Base-by-base conservation (phyloP, 768 basidiomycete genomes). In the Rickenella mellea region DNA sequence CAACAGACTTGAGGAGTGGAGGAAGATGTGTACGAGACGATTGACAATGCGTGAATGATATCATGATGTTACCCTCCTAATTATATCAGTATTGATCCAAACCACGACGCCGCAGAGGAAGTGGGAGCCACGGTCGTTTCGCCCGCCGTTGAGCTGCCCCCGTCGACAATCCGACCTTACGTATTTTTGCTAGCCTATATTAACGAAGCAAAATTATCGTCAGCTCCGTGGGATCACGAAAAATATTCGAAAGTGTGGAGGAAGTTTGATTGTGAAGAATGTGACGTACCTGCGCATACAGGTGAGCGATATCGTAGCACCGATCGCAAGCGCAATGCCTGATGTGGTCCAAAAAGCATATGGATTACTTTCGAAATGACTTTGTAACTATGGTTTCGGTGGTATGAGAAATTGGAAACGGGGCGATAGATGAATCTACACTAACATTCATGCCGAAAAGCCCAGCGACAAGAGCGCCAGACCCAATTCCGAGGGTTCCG, bases 371-470 rank as follows among this genome's bases (percentile, higher is more conserved):
- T 94, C 91, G 48, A 91, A 55, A 53, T 82, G 76, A 50, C 78
- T 86, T 46, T 72, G 68, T 59, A 93, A 68, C 90, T 85, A 52
- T 7, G 44, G 50, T 50, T 49, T 6, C 4, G 36, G 33, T 36
- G 35, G 40, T 44, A 40, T 43, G 48, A 44, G 40, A 38, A 28
- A 29, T 52, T 40, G 46, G n/a, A n/a, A 38, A 24, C 39, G 40
- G 31, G 19, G 27, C 38, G 37, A 36, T 42, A 32, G 37, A 44
- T 41, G 24, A 27, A 21, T 53, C 47, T 12, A 33, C 15, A 65
- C 87, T 55, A 56, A 93, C 91, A 60, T 96, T 97, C 93, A 97
- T 97, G 12, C 93, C 93, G 52, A 97, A 94, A 3, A 96, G 56
- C 5, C 93, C 92, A 36, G 91, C 91, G 6, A 94, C 65, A 27